phyloP scores from a whole-genome alignment of 345 rosid genomes.

The Reutealis trisperma region DNA sequence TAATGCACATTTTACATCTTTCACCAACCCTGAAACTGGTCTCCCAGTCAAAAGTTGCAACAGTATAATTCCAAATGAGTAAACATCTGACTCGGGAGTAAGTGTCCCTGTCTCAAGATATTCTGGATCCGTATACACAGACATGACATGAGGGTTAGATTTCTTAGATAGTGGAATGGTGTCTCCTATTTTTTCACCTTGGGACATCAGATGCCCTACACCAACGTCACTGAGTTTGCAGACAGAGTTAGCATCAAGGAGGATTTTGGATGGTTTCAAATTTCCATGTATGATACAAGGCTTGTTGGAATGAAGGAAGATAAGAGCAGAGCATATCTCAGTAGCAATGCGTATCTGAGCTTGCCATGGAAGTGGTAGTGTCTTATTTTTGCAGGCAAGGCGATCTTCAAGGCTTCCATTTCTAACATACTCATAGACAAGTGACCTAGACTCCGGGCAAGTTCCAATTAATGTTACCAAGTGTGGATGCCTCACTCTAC shows the following conservation, averaged over 20 bases:
- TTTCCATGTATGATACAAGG: conserved; percentile 83
- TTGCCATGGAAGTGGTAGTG: conserved; percentile 65
- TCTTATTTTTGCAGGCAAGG: conserved; percentile 51
- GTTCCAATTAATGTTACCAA: conserved; percentile 71
- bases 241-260: conserved; percentile 66
- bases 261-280: conserved; percentile 78
- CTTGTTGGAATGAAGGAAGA: conserved; percentile 78
- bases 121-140: conserved; percentile 56
- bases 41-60: conserved; percentile 75
- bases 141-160: conserved; percentile 13
- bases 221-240: conserved; percentile 75
- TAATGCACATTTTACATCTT: conserved; percentile 64
- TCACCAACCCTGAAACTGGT: conserved; percentile 46
- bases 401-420: conserved; percentile 75
- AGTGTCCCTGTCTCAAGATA: conserved; percentile 48
- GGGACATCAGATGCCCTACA: conserved; percentile 49
- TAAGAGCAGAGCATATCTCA: conserved; percentile 77
- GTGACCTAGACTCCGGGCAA: conserved; percentile 78
- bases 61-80: conserved; percentile 75
- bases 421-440: conserved; percentile 71
- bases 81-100: conserved; percentile 66
- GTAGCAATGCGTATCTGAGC: conserved; percentile 61
- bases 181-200: conserved; percentile 18
- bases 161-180: conserved; percentile 1
- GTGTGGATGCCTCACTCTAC: conserved; percentile 89